Evolutionary conservation across 768 basidiomycete genomes (phyloP), one percentile per base, ranked within the genome.

Genomic region (Lactarius indigo): DNA sequence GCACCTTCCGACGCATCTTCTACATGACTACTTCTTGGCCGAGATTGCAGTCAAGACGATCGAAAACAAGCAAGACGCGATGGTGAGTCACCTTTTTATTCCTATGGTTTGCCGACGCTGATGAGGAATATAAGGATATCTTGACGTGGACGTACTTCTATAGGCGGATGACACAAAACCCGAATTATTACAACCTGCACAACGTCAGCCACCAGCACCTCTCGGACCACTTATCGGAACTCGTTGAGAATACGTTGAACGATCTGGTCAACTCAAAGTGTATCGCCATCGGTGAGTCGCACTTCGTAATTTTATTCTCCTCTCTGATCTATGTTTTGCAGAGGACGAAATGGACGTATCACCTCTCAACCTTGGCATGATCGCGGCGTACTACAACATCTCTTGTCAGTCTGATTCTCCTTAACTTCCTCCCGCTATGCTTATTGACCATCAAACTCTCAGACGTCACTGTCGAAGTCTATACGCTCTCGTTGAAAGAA

Each of bases 141-240:
- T 80, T 97, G 72, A 99, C 97, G 0, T 99, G 97, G 97, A 96
- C 96, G 13, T 97, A 91, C 81, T 94, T 98, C 82, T 98, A 98
- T 77, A 87, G 96, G 55, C 87, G 97, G 17, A 92, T 98, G 89
- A 96, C 94, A 0, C 94, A 98, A 75, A 99, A 98, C 68, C 95
- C 96, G 0, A 94, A 95, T 72, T 96, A 93, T 76, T 95, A 95
- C 79, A 94, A 94, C 69, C 80, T 96, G 18, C 91, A 96, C 81
- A 96, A 94, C 66, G 96, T 97, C 75, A 94, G 89, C 71, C 96
- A 98, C 74, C 92, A 95, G 57, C 94, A 97, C 74, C 82, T 98
- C 15, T 96, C 95, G 0, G 96, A 98, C 69, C 95, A 98, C 74
- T 81, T 98, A 5, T 98, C 96, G 1, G 96, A 98, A 75, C 79